Percentiles rank a stretch among this genome's conserved stretches.
phyloP scores from a whole-genome alignment of 768 basidiomycete genomes.

The Tricholoma hemisulphureum region DNA sequence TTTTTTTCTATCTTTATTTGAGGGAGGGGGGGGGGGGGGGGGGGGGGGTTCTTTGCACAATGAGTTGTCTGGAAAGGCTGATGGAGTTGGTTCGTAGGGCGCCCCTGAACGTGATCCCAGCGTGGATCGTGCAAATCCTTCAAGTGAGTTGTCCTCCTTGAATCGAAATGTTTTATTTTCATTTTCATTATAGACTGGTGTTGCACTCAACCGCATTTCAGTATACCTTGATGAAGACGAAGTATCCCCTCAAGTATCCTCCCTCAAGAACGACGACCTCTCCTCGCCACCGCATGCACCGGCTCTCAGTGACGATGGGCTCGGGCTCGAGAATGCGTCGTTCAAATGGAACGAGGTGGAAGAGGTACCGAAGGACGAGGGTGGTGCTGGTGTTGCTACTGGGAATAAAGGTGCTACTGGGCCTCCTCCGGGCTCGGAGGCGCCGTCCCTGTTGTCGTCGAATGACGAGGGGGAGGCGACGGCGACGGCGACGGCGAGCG shows the following conservation, averaged over 20 bases:
- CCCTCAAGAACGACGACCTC: constrained; percentile 45
- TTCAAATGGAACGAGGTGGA: constrained; percentile 62
- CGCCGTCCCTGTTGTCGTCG: background rate
- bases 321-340: constrained; percentile 58
- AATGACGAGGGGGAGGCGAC: constrained; percentile 17
- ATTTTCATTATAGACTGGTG: constrained; percentile 42
- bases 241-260: constrained; percentile 63
- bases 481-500: constrained; percentile 21
- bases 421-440: too few relatives aligned
- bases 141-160: too few relatives aligned
- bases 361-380: constrained; percentile 18
- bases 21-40: too few relatives aligned
- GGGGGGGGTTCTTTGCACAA: background rate
- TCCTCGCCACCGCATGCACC: constrained; percentile 26
- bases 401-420: constrained; percentile 2
- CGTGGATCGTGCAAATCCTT: constrained; percentile 75
- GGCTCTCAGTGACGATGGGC: constrained; percentile 40
- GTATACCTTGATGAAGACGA: constrained; percentile 71
- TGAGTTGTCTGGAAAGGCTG: background rate
- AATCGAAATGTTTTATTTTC: background rate
- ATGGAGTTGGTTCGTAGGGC: constrained; percentile 30
- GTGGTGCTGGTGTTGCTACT: constrained; percentile 11
- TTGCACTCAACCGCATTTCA: constrained; percentile 66
- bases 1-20: too few relatives aligned
- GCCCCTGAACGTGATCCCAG: constrained; percentile 78